Evolutionary conservation across 1,139 yeast genomes (phyloP), one percentile per base, ranked within the genome.

Genomic region (Sugiyamaella grinbergsii): DNA sequence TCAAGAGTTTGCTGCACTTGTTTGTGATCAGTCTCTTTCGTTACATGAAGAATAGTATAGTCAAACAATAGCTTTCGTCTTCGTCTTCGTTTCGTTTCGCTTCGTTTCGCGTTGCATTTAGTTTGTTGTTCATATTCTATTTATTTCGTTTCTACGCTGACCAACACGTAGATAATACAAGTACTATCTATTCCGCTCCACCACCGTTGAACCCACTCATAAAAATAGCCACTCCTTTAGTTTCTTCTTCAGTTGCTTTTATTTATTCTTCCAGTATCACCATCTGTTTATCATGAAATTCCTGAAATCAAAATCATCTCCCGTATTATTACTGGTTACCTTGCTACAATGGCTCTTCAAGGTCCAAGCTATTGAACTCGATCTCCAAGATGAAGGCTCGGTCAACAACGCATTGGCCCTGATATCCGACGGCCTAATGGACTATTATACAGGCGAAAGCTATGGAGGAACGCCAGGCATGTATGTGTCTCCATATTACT

Each of bases 401-500:
- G 61, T 81, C 28, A 63, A 72, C 51, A 59, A 70, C 36, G 90
- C 83, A 5, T 78, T 87, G 7, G 72, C 79, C 6, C 69, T 84
- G 47, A 68, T 88, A 33, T 79, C 88, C 2, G 68, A 77, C 33
- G 97, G 97, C 55, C 67, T 88, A 56, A 77, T 91, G 77, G 91
- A 89, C 71, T 91, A 91, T 69, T 89, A 90, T 65, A 83, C 82
- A 43, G 96, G 96, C 36, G 61, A 71, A 42, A 70, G 78, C 28
- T 70, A 74, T 50, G 96, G 96, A 38, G 86, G 90, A 33, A 78
- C 89, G 19, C 71, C 88, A 40, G 98, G 98, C 48, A 82, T 84
- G 93, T 86, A 90, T 67, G 71, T 85, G 1, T 69, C 72, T 66
- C 97, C 97, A 0, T 90, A 90, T 75, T 91, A 90, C 74, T 91